Percentiles rank a stretch among this genome's conserved stretches.
phyloP scores from a whole-genome alignment of 2,329 filamentous ascomycete genomes.

The Pseudogymnoascus sp. region DNA sequence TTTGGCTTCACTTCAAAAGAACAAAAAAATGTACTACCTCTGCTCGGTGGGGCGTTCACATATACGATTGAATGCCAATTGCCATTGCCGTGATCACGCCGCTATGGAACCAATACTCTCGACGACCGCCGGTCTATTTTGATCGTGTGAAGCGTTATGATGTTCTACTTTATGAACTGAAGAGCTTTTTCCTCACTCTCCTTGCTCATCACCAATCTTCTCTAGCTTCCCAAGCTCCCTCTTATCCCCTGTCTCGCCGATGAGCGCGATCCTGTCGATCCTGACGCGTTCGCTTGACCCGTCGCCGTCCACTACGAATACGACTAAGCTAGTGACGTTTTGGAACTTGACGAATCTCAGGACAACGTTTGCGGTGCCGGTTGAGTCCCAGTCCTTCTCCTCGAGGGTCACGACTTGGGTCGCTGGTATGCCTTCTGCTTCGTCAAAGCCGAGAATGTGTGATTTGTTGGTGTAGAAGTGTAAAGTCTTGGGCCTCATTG shows the following conservation, averaged over 20 bases:
- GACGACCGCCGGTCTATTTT: slow-evolving; percentile 1
- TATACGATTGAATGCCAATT: not conserved
- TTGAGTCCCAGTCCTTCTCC: slow-evolving; percentile 71
- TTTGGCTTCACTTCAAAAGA: slow-evolving; percentile 16
- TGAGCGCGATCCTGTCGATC: slow-evolving; percentile 67
- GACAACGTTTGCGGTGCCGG: slow-evolving; percentile 63
- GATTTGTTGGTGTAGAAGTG: slow-evolving; percentile 82
- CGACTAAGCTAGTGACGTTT: slow-evolving; percentile 74
- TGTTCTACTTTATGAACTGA: not conserved
- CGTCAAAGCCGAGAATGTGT: slow-evolving; percentile 88
- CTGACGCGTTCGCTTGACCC: slow-evolving; percentile 78
- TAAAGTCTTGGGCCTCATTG: slow-evolving; percentile 74
- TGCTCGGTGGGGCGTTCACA: not conserved
- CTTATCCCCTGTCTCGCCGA: slow-evolving; percentile 88
- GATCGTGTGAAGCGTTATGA: not conserved
- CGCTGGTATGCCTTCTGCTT: slow-evolving; percentile 77
- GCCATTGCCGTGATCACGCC: not conserved
- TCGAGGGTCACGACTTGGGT: slow-evolving; percentile 73
- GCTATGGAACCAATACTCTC: not conserved
- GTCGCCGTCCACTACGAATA: slow-evolving; percentile 85
- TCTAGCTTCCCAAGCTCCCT: slow-evolving; percentile 89
- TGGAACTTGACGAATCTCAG: slow-evolving; percentile 97
- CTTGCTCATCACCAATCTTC: slow-evolving; percentile 75
- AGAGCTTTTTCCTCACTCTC: slow-evolving; percentile 38
- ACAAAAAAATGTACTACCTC: not conserved